Evolutionary conservation across 441 rosid species (phyloP).

Genomic region (Pelargonium exstipulatum): DNA sequence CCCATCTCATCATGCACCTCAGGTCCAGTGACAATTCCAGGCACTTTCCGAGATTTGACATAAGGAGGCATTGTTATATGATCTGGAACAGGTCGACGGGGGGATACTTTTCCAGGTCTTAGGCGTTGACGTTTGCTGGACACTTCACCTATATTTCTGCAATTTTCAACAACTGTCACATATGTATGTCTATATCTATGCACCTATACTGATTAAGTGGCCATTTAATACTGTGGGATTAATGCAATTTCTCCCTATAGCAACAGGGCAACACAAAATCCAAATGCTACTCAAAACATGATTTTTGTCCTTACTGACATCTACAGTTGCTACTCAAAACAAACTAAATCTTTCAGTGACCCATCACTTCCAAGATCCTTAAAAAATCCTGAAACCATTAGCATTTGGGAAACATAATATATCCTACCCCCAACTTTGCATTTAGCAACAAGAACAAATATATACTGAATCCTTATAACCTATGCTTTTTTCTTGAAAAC

Average conservation of each 20-base stretch:
- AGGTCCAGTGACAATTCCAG: slow-evolving; percentile 65
- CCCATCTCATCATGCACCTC: slow-evolving; percentile 76
- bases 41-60: slow-evolving; percentile 44
- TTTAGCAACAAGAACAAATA: too few species aligned
- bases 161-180: slow-evolving; percentile 31
- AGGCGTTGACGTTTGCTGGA: slow-evolving; percentile 43
- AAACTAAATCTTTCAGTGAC: too few species aligned
- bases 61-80: slow-evolving; percentile 65
- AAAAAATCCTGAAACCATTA: too few species aligned
- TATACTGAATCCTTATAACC: too few species aligned
- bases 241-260: neutral
- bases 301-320: neutral
- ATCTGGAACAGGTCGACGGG: slow-evolving; percentile 61
- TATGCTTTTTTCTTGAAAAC: too few species aligned
- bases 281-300: neutral
- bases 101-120: slow-evolving; percentile 68
- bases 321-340: neutral
- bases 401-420: too few species aligned
- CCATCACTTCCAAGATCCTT: too few species aligned
- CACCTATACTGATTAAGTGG: neutral
- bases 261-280: neutral
- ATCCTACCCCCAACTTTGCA: too few species aligned
- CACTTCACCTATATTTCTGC: slow-evolving; percentile 47
- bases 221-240: neutral
- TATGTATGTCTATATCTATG: neutral